phyloP scores from a whole-genome alignment of 2,329 filamentous ascomycete genomes.

The Aspergillus tamarii region DNA sequence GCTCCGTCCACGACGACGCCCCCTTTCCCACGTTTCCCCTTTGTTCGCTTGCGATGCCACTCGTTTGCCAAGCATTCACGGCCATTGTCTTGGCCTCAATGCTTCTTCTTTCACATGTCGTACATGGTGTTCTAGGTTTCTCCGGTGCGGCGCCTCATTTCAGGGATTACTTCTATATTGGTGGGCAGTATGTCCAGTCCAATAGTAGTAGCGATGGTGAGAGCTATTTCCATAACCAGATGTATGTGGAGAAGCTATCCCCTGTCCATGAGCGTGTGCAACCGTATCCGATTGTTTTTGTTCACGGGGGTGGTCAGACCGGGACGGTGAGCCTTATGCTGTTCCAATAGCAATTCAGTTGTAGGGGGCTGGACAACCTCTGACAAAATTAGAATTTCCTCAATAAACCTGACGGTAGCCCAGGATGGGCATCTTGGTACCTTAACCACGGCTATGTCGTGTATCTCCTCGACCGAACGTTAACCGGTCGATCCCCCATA shows the following conservation, averaged over 20 bases:
- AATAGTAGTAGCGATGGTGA: not conserved
- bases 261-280: constrained; percentile 24
- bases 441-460: constrained; percentile 49
- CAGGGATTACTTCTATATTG: not conserved
- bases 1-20: not conserved
- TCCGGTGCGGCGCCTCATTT: not conserved
- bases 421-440: constrained; percentile 54
- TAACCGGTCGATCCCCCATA: constrained; percentile 37
- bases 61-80: not conserved
- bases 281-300: constrained; percentile 35
- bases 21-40: not conserved
- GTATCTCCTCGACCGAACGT: constrained; percentile 48
- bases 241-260: constrained; percentile 40
- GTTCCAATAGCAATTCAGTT: not conserved
- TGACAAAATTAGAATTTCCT: constrained; percentile 41
- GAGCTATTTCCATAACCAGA: constrained; percentile 23
- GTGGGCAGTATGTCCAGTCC: not conserved
- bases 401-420: constrained; percentile 52
- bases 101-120: not conserved
- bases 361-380: too few species aligned
- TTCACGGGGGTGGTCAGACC: constrained; percentile 34
- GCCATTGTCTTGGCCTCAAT: not conserved
- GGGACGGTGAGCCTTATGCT: constrained; percentile 27
- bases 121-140: not conserved
- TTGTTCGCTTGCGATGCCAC: not conserved